Conservation (phyloP, 208 protist species). For the Wallacemonas rigidus region DNA sequence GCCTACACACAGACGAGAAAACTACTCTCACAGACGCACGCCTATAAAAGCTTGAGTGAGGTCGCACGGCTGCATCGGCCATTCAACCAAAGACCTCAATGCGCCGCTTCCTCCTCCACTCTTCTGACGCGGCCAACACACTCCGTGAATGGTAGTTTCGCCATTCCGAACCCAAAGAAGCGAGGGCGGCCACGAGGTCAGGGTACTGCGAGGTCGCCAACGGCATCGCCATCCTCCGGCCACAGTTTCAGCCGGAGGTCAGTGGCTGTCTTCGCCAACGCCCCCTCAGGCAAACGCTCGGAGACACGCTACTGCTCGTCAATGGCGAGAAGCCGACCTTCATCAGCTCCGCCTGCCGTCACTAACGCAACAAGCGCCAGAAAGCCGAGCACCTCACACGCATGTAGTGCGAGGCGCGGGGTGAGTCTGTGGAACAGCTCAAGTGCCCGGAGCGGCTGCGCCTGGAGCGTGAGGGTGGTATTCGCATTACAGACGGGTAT, state of each 20-base stretch:
- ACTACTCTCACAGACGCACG: no score
- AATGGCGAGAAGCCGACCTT: slow-evolving; percentile 1
- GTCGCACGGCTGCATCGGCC: no score
- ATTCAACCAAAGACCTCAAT: no score
- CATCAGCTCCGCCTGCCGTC: not conserved
- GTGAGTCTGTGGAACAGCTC: not conserved
- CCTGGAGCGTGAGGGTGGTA: slow-evolving; percentile 4
- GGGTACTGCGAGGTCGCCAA: not conserved
- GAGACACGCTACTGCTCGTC: not conserved
- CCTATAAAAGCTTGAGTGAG: no score
- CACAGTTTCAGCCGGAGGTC: not conserved
- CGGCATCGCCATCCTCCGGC: slow-evolving; percentile 1
- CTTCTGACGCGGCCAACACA: not conserved
- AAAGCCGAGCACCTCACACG: not conserved
- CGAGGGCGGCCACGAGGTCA: not conserved
- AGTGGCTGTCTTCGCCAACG: not conserved
- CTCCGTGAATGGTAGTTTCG: not conserved
- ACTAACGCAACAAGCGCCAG: not conserved
- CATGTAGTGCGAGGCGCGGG: not conserved
- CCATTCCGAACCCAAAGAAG: not conserved
- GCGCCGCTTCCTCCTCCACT: no score
- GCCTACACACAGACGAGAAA: no score
- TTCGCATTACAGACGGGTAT: slow-evolving; percentile 36
- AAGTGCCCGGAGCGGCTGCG: not conserved
- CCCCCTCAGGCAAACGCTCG: not conserved